Percentiles rank a stretch among this genome's conserved stretches.
Conservation (phyloP, 805 yeast genomes). For the Ogataea philodendri region DNA sequence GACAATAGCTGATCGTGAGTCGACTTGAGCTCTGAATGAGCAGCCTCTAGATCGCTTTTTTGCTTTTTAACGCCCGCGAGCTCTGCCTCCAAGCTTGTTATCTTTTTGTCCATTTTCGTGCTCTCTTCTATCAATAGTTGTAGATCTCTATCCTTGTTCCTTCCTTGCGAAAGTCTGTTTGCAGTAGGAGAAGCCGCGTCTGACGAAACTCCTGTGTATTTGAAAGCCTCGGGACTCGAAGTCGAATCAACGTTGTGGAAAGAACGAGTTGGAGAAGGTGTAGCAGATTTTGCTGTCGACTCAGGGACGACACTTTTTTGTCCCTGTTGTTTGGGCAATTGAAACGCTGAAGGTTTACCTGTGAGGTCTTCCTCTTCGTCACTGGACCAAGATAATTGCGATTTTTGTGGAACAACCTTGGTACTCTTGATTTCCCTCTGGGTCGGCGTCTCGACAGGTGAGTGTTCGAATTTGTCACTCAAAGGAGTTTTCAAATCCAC, state of each 20-base stretch:
- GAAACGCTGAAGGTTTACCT: constrained; percentile 2
- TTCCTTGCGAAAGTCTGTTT: constrained; percentile 16
- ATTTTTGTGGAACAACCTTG: constrained; percentile 79
- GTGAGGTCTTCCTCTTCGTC: constrained; percentile 66
- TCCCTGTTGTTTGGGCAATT: constrained; percentile 7
- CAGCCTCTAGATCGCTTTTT: constrained; percentile 10
- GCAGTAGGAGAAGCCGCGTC: constrained; percentile 1
- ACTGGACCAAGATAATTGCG: constrained; percentile 84
- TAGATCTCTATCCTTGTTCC: constrained; percentile 40
- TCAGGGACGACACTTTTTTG: neutral
- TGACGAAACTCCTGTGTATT: neutral
- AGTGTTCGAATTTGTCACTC: constrained; percentile 10
- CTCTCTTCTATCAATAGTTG: constrained; percentile 46
- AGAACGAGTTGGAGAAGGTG: constrained; percentile 2
- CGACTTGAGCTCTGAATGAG: constrained; percentile 6
- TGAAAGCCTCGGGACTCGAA: constrained; percentile 1
- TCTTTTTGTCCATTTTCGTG: constrained; percentile 46
- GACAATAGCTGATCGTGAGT: too few relatives aligned
- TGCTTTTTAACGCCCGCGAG: constrained; percentile 15
- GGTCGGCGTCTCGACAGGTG: constrained; percentile 28
- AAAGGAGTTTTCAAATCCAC: constrained; percentile 20
- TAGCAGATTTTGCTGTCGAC: neutral
- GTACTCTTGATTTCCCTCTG: constrained; percentile 48
- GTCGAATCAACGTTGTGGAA: neutral
- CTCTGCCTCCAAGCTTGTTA: constrained; percentile 38